Evolutionary conservation across 2,329 filamentous ascomycete genomes (phyloP), one percentile per base, ranked within the genome.

Genomic region (Akanthomyces muscarius): DNA sequence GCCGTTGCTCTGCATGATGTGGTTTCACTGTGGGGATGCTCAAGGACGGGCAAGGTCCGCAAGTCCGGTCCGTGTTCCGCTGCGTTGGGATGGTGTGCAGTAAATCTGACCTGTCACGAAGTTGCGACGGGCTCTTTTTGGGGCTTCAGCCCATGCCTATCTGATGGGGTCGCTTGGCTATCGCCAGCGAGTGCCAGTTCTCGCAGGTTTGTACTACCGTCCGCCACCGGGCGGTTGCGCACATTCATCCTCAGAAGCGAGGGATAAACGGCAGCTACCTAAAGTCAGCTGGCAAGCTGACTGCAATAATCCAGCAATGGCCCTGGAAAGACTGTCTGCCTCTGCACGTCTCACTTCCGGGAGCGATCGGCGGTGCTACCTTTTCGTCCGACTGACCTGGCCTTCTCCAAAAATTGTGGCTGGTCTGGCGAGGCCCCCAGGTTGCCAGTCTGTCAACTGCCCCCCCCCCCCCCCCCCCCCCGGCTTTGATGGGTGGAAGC

Each of bases 51-150:
- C 51, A 55, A 55, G 60, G 60, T 42, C 60, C 60, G 60, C 48
- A 55, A 51, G 51, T 42, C 60, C 60, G 60, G 60, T 62, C 60
- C 60, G 60, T 50, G 60, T 62, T 50, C 60, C 60, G 52, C 60
- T 62, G 42, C 5, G 28, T 42, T 23, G 16, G 23, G 16, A 44
- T 55, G 60, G 60, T 48, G 52, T 62, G 42, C 52, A 56, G 51
- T 18, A 36, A 55, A 56, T 55, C 60, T 62, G 60, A 62, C 60
- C 36, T 50, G 52, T 55, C 52, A 55, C 18, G 42, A 36, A 44
- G 23, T 44, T n/a, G 51, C 42, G 30, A 21, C 28, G 23, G 38
- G 51, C 30, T 36, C 41, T 11, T 8, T 36, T 36, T 36, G 33
- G 33, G 33, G 33, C 33, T 36, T 48, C 28, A 41, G 51, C 58